Conservation (phyloP, 495 filamentous ascomycete genomes). For the Gamarada debralockiae region DNA sequence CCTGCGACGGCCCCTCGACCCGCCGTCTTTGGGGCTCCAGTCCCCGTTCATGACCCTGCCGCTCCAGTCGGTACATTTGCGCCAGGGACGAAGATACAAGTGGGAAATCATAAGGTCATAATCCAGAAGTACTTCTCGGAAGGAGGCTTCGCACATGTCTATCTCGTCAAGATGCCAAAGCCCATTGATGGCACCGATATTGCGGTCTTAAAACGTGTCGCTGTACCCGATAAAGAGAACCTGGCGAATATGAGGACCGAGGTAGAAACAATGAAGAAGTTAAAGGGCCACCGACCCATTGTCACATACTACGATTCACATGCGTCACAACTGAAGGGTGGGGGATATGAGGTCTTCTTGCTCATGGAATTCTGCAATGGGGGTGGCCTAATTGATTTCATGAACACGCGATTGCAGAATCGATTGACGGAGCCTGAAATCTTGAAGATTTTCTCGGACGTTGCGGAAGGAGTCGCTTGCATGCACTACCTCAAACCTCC, state of each 20-base stretch:
- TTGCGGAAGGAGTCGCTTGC: slow-evolving; percentile 92
- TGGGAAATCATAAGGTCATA: slow-evolving; percentile 87
- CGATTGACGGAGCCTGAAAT: slow-evolving; percentile 97
- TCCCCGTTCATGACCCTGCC: slow-evolving; percentile 37
- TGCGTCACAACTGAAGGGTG: slow-evolving; percentile 85
- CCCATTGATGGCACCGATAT: slow-evolving; percentile 76
- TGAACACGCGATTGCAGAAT: slow-evolving; percentile 97
- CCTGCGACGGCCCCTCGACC: slow-evolving; percentile 34
- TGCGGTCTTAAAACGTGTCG: slow-evolving; percentile 91
- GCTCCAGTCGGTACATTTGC: slow-evolving; percentile 85
- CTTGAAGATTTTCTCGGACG: slow-evolving; percentile 92
- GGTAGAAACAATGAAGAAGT: slow-evolving; percentile 98
- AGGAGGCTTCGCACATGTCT: slow-evolving; percentile 97
- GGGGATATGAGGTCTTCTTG: slow-evolving; percentile 96
- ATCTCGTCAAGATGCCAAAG: slow-evolving; percentile 81
- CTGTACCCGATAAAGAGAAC: slow-evolving; percentile 93
- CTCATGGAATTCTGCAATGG: slow-evolving; percentile 90
- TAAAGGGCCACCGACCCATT: slow-evolving; percentile 93
- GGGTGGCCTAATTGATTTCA: slow-evolving; percentile 97
- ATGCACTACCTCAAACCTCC: slow-evolving; percentile 99
- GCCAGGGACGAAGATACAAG: slow-evolving; percentile 92
- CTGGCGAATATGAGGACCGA: slow-evolving; percentile 95
- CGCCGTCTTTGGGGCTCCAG: slow-evolving; percentile 60
- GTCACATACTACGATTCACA: slow-evolving; percentile 98
- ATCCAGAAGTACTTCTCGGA: slow-evolving; percentile 98